Conservation (phyloP, 345 rosid genomes). For the Clausena lansium region DNA sequence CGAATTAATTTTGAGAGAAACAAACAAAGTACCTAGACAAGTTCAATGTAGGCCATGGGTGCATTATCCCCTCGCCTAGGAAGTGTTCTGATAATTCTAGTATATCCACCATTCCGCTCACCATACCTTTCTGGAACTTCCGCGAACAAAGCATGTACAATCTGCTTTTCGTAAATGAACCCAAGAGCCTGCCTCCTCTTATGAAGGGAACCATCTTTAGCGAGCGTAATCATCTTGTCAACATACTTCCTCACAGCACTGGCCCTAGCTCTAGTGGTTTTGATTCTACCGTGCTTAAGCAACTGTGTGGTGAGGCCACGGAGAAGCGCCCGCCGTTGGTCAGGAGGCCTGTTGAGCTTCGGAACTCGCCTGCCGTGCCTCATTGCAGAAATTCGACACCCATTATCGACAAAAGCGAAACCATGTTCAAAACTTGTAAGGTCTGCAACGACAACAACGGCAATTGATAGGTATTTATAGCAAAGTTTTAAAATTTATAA, state of each 20-base stretch:
- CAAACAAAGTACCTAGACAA: constrained; percentile 45
- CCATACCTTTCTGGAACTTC: constrained; percentile 89
- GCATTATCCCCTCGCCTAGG: constrained; percentile 98
- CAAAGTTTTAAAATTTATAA: too few species aligned
- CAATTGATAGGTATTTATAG: neutral
- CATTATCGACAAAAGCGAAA: constrained; percentile 46
- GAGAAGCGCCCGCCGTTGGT: constrained; percentile 77
- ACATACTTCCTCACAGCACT: constrained; percentile 85
- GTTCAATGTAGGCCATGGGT: constrained; percentile 95
- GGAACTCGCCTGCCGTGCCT: constrained; percentile 84
- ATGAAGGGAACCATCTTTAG: constrained; percentile 85
- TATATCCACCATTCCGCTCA: constrained; percentile 89
- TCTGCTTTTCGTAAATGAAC: constrained; percentile 85
- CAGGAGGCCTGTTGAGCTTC: constrained; percentile 91
- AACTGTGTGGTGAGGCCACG: constrained; percentile 95
- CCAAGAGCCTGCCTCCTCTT: constrained; percentile 90
- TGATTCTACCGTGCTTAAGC: constrained; percentile 81
- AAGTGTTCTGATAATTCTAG: constrained; percentile 85
- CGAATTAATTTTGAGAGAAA: neutral
- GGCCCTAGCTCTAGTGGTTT: constrained; percentile 86
- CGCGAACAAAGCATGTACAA: constrained; percentile 82
- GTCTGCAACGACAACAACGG: constrained; percentile 32
- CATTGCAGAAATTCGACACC: constrained; percentile 73
- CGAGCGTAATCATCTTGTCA: constrained; percentile 91
- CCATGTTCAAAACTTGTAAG: constrained; percentile 40